Evolutionary conservation across 75 land plant genomes (phyloP).

Genomic region (Picea glauca): DNA sequence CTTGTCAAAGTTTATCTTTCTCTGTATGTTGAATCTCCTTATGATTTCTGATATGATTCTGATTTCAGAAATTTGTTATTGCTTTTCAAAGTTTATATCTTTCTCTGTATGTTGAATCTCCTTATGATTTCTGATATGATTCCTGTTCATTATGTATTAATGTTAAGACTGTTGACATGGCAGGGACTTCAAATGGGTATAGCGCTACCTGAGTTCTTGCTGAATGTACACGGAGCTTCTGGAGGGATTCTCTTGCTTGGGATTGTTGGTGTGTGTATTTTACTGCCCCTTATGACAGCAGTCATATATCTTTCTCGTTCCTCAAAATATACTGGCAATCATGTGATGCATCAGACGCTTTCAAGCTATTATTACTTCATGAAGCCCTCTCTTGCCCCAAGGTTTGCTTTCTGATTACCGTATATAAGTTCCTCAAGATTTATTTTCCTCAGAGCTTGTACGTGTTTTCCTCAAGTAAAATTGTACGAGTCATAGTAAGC

Average conservation of each 20-base stretch:
- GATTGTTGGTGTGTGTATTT: slow-evolving; percentile 93
- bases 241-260: slow-evolving; percentile 87
- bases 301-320: slow-evolving; percentile 96
- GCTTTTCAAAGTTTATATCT: background rate
- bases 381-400: slow-evolving; percentile 98
- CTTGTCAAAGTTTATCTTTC: background rate
- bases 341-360: slow-evolving; percentile 97
- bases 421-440: no score
- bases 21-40: background rate
- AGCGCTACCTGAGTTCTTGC: slow-evolving; percentile 85
- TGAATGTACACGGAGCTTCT: slow-evolving; percentile 88
- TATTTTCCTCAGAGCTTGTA: no score
- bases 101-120: background rate
- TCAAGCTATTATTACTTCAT: slow-evolving; percentile 79
- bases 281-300: slow-evolving; percentile 84
- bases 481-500: no score
- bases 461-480: no score
- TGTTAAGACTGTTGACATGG: background rate
- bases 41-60: background rate
- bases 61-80: background rate
- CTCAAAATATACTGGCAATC: slow-evolving; percentile 95
- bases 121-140: background rate
- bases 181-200: slow-evolving; percentile 99
- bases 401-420: slow-evolving; percentile 33
- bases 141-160: background rate